Conservation (phyloP, 148 eudicot genomes). For the Dianthus caryophyllus region DNA sequence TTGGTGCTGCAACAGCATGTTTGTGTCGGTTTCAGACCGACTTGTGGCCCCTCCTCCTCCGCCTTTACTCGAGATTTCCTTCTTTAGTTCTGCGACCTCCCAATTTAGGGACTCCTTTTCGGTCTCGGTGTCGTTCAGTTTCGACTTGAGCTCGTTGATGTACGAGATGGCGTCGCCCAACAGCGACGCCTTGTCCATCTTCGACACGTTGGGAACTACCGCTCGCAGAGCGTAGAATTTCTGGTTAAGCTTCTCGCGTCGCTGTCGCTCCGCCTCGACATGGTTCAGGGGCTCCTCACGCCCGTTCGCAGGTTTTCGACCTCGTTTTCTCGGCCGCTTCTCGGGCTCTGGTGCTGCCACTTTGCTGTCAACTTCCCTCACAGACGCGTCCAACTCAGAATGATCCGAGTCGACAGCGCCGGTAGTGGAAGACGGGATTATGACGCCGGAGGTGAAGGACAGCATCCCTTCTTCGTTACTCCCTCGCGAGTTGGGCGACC, state of each 20-base stretch:
- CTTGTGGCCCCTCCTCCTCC: conserved; percentile 4
- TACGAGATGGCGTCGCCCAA: conserved; percentile 82
- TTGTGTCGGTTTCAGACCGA: background rate
- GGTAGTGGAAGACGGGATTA: conserved; percentile 39
- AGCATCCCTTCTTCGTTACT: conserved; percentile 80
- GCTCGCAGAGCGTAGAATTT: conserved; percentile 80
- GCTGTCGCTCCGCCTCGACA: conserved; percentile 89
- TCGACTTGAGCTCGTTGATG: conserved; percentile 67
- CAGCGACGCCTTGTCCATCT: conserved; percentile 95
- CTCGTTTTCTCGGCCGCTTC: conserved; percentile 70
- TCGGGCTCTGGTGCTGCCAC: conserved; percentile 56
- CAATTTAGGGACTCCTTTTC: conserved; percentile 50
- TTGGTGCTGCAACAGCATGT: background rate
- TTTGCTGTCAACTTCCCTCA: conserved; percentile 62
- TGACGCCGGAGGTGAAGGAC: conserved; percentile 67
- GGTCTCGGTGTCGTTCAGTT: conserved; percentile 37
- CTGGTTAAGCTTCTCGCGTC: conserved; percentile 93
- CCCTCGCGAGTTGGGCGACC: conserved; percentile 49
- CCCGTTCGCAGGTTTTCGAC: conserved; percentile 92
- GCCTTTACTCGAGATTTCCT: conserved; percentile 37
- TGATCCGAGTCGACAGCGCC: conserved; percentile 58
- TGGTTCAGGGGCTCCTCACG: conserved; percentile 93
- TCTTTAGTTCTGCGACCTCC: conserved; percentile 48
- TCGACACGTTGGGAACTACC: conserved; percentile 90
- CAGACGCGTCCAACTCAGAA: conserved; percentile 79